Conservation (phyloP, 164 flowering plant genomes). For the Chimonanthus salicifolius region DNA sequence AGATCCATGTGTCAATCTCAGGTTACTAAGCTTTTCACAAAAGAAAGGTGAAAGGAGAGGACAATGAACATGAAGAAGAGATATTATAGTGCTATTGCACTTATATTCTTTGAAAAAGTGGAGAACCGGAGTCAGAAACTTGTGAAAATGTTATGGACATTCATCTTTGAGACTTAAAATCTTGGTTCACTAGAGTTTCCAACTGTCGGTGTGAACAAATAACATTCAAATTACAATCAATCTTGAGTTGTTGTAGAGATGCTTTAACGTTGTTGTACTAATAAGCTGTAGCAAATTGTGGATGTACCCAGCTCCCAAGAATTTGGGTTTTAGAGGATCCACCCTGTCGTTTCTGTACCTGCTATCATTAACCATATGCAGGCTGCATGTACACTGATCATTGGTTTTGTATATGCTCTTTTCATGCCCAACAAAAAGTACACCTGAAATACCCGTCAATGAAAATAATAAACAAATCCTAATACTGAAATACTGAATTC, state of each 20-base stretch:
- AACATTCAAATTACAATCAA: no score
- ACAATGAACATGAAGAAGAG: neutral
- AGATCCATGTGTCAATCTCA: neutral
- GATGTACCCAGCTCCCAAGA: neutral
- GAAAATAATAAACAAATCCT: neutral
- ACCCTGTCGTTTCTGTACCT: neutral
- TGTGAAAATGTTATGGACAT: no score
- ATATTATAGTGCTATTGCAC: neutral
- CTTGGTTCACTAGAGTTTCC: no score
- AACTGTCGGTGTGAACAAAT: no score
- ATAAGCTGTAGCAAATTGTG: no score
- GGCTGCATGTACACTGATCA: neutral
- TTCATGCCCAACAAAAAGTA: neutral
- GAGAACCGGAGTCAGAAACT: no score
- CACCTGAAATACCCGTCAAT: neutral
- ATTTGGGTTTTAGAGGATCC: neutral
- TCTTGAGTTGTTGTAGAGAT: no score
- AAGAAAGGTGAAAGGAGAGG: neutral
- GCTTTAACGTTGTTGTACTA: no score
- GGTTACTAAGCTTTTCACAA: neutral
- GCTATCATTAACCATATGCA: neutral
- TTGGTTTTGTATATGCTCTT: neutral
- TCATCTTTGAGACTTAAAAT: no score
- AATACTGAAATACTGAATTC: no score
- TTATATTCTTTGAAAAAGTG: neutral